These are phyloP conservation scores for Botrytis tulipae DNA, from an alignment of 2,329 filamentous ascomycete species.

Conservation along the genomic window DNA sequence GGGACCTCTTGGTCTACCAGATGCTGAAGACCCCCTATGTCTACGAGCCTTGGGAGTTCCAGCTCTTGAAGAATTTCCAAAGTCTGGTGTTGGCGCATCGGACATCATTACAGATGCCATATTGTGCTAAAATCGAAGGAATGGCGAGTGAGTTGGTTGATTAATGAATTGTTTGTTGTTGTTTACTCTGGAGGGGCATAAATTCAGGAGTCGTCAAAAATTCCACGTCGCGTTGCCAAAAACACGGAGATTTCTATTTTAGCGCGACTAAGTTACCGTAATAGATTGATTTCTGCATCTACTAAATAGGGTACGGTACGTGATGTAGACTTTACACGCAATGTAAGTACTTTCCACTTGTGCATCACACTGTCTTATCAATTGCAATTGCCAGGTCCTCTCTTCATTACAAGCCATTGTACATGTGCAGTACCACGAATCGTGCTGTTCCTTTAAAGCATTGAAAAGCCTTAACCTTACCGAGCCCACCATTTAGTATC, in stretches of 20 bases:
- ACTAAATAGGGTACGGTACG: neutral
- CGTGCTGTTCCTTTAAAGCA: neutral
- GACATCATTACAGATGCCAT: slow-evolving; percentile 40
- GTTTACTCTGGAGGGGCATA: slow-evolving; percentile 30
- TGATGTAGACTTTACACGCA: neutral
- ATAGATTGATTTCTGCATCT: slow-evolving; percentile 27
- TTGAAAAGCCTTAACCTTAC: neutral
- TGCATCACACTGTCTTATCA: neutral
- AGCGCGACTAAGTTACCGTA: slow-evolving; percentile 29
- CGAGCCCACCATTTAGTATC: neutral
- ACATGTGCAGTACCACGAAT: neutral
- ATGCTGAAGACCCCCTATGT: slow-evolving; percentile 36
- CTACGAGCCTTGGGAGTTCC: slow-evolving; percentile 33
- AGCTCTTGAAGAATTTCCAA: slow-evolving; percentile 30
- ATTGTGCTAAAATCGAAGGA: slow-evolving; percentile 11
- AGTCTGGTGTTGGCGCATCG: slow-evolving; percentile 34
- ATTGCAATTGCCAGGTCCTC: neutral
- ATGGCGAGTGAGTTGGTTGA: slow-evolving; percentile 24
- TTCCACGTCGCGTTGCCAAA: slow-evolving; percentile 18
- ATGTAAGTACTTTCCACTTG: neutral
- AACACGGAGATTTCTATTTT: slow-evolving; percentile 26
- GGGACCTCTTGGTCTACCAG: slow-evolving; percentile 42
- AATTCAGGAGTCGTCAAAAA: slow-evolving; percentile 27
- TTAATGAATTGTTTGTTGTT: slow-evolving; percentile 22
- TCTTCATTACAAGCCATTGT: neutral